These are phyloP conservation scores for Hanseniaspora taiwanica DNA, from an alignment of 805 yeast species.

Conservation along the genomic window DNA sequence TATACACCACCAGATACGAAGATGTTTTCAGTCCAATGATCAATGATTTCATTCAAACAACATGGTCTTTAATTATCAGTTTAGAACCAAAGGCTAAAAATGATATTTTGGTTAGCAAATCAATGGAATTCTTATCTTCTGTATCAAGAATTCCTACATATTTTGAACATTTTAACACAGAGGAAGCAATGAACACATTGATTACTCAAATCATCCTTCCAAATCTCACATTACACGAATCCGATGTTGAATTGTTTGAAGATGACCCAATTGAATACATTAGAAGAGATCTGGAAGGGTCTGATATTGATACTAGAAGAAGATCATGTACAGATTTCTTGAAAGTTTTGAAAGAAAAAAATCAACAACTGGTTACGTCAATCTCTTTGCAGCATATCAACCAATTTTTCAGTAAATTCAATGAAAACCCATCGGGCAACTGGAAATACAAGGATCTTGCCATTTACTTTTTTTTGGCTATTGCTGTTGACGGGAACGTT, in stretches of 20 bases:
- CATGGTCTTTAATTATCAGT: constrained; percentile 63
- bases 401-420: constrained; percentile 44
- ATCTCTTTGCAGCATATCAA: constrained; percentile 63
- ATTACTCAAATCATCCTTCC: constrained; percentile 80
- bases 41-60: constrained; percentile 62
- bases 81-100: constrained; percentile 61
- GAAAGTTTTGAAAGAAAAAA: constrained; percentile 69
- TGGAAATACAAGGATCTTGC: constrained; percentile 89
- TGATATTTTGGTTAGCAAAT: constrained; percentile 72
- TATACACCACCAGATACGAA: constrained; percentile 82
- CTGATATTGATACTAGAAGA: constrained; percentile 86
- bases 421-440: constrained; percentile 29
- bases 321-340: constrained; percentile 87
- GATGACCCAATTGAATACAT: constrained; percentile 94
- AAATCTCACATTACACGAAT: constrained; percentile 69
- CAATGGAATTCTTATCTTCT: constrained; percentile 71
- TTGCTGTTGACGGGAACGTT: constrained; percentile 85
- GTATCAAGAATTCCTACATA: constrained; percentile 61
- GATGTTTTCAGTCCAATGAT: constrained; percentile 79
- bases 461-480: constrained; percentile 68
- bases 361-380: constrained; percentile 60
- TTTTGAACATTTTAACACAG: constrained; percentile 48
- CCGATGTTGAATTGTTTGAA: constrained; percentile 87
- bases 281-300: constrained; percentile 87
- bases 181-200: constrained; percentile 55